phyloP scores from a whole-genome alignment of 768 basidiomycete species.

The Jaapia argillacea region DNA sequence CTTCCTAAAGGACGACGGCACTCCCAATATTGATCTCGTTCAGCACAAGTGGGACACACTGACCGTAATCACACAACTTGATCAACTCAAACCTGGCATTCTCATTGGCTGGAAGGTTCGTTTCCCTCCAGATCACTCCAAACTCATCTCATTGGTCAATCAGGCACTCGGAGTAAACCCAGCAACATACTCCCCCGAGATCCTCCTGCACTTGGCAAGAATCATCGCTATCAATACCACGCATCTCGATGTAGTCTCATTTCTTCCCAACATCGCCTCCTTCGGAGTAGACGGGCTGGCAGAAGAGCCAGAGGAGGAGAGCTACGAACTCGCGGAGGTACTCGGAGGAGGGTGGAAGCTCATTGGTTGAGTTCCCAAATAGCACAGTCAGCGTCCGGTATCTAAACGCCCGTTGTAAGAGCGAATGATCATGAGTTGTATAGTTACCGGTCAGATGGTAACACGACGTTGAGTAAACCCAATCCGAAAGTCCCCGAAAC shows the following conservation, averaged over 20 bases:
- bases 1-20: no score
- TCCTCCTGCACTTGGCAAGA: background rate
- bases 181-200: background rate
- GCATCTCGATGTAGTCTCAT: background rate
- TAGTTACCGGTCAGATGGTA: no score
- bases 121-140: no score
- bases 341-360: background rate
- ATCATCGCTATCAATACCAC: background rate
- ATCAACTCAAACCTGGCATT: slow-evolving; percentile 10
- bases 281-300: background rate
- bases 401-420: no score
- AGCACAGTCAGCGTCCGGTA: background rate
- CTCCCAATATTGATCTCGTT: no score
- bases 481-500: no score
- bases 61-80: slow-evolving; percentile 8
- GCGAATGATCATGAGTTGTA: no score
- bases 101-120: slow-evolving; percentile 25
- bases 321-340: background rate
- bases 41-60: slow-evolving; percentile 18
- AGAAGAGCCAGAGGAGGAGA: background rate
- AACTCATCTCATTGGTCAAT: no score
- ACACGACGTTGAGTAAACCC: no score
- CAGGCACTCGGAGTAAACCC: background rate
- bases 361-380: background rate
- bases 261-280: no score